Conservation (phyloP, 1,284 basidiomycete genomes). For the Rhodofomes roseus region DNA sequence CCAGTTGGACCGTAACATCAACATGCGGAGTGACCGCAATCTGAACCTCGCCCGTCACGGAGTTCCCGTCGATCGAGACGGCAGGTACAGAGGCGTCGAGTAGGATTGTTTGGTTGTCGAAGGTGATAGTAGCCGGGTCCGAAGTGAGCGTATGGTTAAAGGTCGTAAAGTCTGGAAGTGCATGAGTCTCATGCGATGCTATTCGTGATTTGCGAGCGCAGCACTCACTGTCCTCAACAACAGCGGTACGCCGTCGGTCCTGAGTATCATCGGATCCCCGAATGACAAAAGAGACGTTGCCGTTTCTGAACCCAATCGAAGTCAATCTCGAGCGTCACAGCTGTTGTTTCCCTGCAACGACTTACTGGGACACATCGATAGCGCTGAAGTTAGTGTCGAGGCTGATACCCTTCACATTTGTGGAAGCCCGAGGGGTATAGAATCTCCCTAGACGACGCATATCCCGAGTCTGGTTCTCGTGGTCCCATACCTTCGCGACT, state of each 20-base stretch:
- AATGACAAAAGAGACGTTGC: slow-evolving; percentile 37
- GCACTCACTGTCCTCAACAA: slow-evolving; percentile 6
- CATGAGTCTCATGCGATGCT: background rate
- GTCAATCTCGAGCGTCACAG: background rate
- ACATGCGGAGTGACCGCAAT: slow-evolving; percentile 39
- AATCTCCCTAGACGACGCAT: slow-evolving; percentile 25
- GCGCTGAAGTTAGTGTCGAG: slow-evolving; percentile 41
- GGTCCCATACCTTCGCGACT: slow-evolving; percentile 39
- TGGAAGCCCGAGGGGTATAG: slow-evolving; percentile 31
- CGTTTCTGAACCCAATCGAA: slow-evolving; percentile 17
- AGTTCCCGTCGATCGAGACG: slow-evolving; percentile 17
- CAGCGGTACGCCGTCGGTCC: background rate
- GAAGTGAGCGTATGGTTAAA: slow-evolving; percentile 21
- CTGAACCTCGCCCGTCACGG: slow-evolving; percentile 31
- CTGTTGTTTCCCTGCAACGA: background rate
- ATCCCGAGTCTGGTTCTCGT: slow-evolving; percentile 41
- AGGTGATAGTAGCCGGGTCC: slow-evolving; percentile 24
- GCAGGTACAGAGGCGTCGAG: slow-evolving; percentile 33
- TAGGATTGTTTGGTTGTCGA: slow-evolving; percentile 36
- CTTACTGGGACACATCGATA: slow-evolving; percentile 29
- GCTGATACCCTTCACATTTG: slow-evolving; percentile 37
- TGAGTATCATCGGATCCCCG: slow-evolving; percentile 13
- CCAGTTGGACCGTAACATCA: slow-evolving; percentile 33
- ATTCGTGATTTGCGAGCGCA: background rate
- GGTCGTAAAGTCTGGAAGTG: slow-evolving; percentile 13